Evolutionary conservation across 1,284 basidiomycete genomes (phyloP).

Genomic region (Sutorius eximius): DNA sequence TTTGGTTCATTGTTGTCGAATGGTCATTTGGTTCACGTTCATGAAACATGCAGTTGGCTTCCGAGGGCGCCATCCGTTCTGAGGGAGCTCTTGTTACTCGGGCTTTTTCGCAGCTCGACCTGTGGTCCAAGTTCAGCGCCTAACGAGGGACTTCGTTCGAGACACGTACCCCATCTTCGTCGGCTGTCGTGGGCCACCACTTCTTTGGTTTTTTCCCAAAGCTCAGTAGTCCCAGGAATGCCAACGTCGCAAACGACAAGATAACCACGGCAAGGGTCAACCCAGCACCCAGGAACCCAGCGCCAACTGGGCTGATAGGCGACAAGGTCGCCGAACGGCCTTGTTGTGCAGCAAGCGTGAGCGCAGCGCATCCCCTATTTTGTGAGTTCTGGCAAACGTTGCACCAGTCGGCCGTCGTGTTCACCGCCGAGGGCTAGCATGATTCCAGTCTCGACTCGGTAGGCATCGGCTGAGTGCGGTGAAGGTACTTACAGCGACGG

Average conservation of each 20-base stretch:
- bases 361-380: constrained; percentile 55
- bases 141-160: neutral
- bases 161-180: constrained; percentile 25
- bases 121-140: constrained; percentile 10
- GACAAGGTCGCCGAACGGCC: constrained; percentile 35
- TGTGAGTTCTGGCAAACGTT: constrained; percentile 52
- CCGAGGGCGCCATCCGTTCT: neutral
- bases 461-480: neutral
- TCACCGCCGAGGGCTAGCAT: constrained; percentile 47
- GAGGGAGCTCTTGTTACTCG: constrained; percentile 12
- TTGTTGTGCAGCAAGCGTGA: constrained; percentile 41
- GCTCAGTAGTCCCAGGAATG: constrained; percentile 48
- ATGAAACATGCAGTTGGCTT: neutral
- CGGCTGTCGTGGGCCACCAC: neutral
- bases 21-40: constrained; percentile 4
- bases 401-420: constrained; percentile 61
- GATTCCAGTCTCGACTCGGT: neutral
- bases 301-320: constrained; percentile 53
- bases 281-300: constrained; percentile 66
- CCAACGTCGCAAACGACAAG: constrained; percentile 41
- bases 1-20: neutral
- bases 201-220: constrained; percentile 31
- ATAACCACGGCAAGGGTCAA: constrained; percentile 49
- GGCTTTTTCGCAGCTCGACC: constrained; percentile 25
- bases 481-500: constrained; percentile 43